These are phyloP conservation scores for Hypsizygus marmoreus DNA, from an alignment of 768 basidiomycete genomes.

Conservation along the genomic window DNA sequence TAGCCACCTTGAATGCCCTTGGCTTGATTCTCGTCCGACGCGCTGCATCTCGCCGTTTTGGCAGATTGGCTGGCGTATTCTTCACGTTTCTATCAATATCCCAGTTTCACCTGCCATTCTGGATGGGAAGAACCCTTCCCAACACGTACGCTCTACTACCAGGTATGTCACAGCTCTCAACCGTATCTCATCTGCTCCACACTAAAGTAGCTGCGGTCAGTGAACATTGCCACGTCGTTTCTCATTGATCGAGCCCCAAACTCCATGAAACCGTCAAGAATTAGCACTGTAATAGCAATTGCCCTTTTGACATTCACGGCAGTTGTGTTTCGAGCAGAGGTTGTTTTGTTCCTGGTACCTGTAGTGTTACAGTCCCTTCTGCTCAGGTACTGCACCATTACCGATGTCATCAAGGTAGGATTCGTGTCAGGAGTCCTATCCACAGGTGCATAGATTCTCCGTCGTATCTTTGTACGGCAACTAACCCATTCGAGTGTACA, in stretches of 20 bases:
- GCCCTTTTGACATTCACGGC: slow-evolving; percentile 65
- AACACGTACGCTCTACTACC: slow-evolving; percentile 90
- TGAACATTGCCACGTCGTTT: slow-evolving; percentile 57
- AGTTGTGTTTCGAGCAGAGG: slow-evolving; percentile 79
- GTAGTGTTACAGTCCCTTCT: slow-evolving; percentile 57
- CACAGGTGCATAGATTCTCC: slow-evolving; percentile 53
- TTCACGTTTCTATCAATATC: slow-evolving; percentile 73
- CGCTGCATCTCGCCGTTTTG: slow-evolving; percentile 66
- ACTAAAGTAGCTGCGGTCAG: slow-evolving; percentile 31
- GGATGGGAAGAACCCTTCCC: slow-evolving; percentile 91
- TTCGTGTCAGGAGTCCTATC: slow-evolving; percentile 50
- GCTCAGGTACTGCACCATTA: slow-evolving; percentile 42
- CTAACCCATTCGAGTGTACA: slow-evolving; percentile 23
- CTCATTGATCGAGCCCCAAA: slow-evolving; percentile 47
- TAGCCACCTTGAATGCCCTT: slow-evolving; percentile 66
- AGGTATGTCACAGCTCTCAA: slow-evolving; percentile 49
- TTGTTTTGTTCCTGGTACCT: slow-evolving; percentile 66
- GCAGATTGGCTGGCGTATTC: slow-evolving; percentile 51
- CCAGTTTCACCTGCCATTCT: slow-evolving; percentile 92
- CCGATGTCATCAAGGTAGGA: slow-evolving; percentile 49
- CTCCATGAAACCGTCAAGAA: slow-evolving; percentile 35
- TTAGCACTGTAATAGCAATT: slow-evolving; percentile 44
- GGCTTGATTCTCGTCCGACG: slow-evolving; percentile 65
- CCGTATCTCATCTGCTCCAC: not conserved
- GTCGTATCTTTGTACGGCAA: not conserved